Conservation (phyloP, 1,284 basidiomycete genomes). For the Microbotryum intermedium region DNA sequence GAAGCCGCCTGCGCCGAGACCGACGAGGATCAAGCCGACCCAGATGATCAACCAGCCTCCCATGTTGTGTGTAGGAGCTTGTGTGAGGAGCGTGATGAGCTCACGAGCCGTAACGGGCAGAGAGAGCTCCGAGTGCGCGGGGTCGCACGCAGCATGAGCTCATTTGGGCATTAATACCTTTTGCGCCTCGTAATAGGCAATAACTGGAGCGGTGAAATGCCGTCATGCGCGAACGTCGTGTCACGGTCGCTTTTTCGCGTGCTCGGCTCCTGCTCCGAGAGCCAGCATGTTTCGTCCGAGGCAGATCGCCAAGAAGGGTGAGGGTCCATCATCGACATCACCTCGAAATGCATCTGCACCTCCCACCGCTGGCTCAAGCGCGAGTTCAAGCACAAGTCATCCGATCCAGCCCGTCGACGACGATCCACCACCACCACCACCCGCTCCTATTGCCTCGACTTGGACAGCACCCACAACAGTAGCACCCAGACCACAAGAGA, state of each 20-base stretch:
- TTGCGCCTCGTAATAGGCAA: too few species aligned
- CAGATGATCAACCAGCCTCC: conserved; percentile 35
- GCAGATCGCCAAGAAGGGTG: neutral
- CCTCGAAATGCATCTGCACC: neutral
- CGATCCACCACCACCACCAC: neutral
- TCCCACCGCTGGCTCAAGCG: neutral
- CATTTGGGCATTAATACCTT: too few species aligned
- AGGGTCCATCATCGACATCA: neutral
- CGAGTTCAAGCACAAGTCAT: conserved; percentile 3
- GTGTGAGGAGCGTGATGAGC: too few species aligned
- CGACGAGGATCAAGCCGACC: conserved; percentile 38
- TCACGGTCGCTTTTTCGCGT: too few species aligned
- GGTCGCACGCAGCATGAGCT: too few species aligned
- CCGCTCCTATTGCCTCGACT: neutral
- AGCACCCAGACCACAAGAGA: neutral
- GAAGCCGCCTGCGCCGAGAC: conserved; percentile 57
- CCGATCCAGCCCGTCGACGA: neutral
- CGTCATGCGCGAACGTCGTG: too few species aligned
- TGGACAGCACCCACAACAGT: neutral
- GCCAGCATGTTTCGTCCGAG: neutral
- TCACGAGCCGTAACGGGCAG: too few species aligned
- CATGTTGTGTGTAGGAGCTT: conserved; percentile 19
- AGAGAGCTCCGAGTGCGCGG: too few species aligned
- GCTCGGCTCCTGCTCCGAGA: too few species aligned
- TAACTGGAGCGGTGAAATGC: too few species aligned